Percentiles rank a stretch among this genome's conserved stretches.
Conservation (phyloP, 768 basidiomycete genomes). For the Psilocybe sp. region DNA sequence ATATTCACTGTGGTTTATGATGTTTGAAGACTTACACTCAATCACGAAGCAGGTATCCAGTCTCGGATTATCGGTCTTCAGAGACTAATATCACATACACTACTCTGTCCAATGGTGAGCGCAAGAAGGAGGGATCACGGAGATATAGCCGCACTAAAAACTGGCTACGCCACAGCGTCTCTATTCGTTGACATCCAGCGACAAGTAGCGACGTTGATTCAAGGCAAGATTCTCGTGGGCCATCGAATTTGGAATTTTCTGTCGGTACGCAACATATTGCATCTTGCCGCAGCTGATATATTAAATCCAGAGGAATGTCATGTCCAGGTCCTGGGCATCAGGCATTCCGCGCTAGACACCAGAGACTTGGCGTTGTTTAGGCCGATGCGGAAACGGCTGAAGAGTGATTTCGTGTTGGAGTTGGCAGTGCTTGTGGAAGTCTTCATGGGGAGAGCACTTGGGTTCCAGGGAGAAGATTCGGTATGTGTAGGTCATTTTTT, state of each 20-base stretch:
- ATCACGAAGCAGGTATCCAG: constrained; percentile 33
- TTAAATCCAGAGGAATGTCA: neutral
- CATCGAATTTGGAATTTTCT: constrained; percentile 52
- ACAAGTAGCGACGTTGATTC: constrained; percentile 38
- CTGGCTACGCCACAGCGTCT: constrained; percentile 33
- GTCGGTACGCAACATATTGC: constrained; percentile 33
- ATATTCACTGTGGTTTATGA: constrained; percentile 11
- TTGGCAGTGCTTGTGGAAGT: constrained; percentile 39
- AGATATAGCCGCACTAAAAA: neutral
- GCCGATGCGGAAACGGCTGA: constrained; percentile 43
- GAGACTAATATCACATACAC: constrained; percentile 43
- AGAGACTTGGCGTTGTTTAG: constrained; percentile 54
- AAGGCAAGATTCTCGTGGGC: constrained; percentile 52
- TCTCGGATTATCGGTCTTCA: constrained; percentile 43
- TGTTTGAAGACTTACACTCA: neutral
- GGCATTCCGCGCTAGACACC: constrained; percentile 49
- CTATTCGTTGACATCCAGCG: constrained; percentile 46
- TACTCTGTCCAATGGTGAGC: constrained; percentile 39
- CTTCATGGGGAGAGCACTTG: constrained; percentile 45
- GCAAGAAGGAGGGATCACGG: no score
- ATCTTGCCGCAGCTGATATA: neutral
- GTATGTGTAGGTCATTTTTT: constrained; percentile 26
- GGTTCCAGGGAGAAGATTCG: constrained; percentile 42
- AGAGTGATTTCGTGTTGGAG: constrained; percentile 32
- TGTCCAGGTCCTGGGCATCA: constrained; percentile 46